Percentiles rank a stretch among this genome's conserved stretches.
phyloP scores from a whole-genome alignment of 78 protist species.

The Mastigamoeba balamuthi region DNA sequence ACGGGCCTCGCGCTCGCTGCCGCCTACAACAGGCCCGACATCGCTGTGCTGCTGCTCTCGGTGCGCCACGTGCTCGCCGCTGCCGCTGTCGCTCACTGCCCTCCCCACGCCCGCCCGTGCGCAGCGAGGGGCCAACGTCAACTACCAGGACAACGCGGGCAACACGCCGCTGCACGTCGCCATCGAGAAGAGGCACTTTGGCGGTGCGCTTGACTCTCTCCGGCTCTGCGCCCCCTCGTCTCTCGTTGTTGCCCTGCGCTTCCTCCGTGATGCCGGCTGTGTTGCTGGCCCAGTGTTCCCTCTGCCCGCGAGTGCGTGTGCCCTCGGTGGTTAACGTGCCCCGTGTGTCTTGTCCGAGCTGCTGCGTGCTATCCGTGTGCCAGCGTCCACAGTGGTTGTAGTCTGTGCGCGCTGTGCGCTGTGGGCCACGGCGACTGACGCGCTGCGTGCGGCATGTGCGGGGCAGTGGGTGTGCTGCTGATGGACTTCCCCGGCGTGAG shows the following conservation, averaged over 20 bases:
- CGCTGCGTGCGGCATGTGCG: too few species aligned
- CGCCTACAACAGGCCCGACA: not conserved
- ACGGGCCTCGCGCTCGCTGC: not conserved
- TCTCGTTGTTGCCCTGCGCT: not conserved
- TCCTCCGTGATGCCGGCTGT: too few species aligned
- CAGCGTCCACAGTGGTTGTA: too few species aligned
- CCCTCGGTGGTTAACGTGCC: too few species aligned
- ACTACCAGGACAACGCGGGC: constrained; percentile 35
- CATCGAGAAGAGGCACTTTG: not conserved
- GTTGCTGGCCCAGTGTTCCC: too few species aligned
- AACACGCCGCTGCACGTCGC: constrained; percentile 58
- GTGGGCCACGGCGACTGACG: too few species aligned
- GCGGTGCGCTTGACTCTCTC: not conserved
- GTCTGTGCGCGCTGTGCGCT: too few species aligned
- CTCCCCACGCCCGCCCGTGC: not conserved
- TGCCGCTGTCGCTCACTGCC: not conserved
- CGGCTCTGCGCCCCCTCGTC: not conserved
- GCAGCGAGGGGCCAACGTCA: constrained; percentile 42
- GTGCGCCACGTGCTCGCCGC: too few species aligned
- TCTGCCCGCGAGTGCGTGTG: too few species aligned
- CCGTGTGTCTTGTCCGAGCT: too few species aligned
- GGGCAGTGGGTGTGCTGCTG: too few species aligned
- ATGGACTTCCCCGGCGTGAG: not conserved
- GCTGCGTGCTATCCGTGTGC: too few species aligned
- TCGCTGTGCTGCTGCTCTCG: not conserved